A percentile compares a stretch with the other conserved stretches of the same genome.
phyloP scores from a whole-genome alignment of 1,284 basidiomycete species.

The Rhodofomes roseus region DNA sequence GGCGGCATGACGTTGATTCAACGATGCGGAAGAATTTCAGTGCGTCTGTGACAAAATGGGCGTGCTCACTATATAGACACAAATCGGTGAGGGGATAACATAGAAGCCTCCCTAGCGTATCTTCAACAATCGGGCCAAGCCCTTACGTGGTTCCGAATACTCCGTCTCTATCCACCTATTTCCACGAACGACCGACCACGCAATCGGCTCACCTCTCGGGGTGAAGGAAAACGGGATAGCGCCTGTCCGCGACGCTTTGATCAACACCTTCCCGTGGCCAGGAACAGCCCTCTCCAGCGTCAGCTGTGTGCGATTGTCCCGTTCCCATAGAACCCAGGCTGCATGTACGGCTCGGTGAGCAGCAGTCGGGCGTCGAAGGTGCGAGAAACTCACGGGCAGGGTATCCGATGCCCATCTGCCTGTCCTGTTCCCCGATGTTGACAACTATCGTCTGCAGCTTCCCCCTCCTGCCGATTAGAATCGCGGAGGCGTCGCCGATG shows the following conservation, averaged over 20 bases:
- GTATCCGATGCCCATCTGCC: not conserved
- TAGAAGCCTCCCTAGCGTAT: not conserved
- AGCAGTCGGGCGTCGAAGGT: too few species aligned
- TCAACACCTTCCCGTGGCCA: not conserved
- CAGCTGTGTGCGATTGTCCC: not conserved
- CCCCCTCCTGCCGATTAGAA: too few species aligned
- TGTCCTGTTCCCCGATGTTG: not conserved
- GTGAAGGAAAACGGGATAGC: not conserved
- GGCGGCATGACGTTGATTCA: too few species aligned
- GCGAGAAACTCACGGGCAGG: too few species aligned
- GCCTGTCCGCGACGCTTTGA: not conserved
- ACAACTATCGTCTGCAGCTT: not conserved
- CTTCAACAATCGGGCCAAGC: not conserved
- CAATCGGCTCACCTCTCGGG: not conserved
- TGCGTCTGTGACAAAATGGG: too few species aligned
- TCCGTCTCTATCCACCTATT: not conserved
- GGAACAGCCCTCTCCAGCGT: not conserved
- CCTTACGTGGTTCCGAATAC: not conserved
- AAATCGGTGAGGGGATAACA: too few species aligned
- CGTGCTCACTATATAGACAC: too few species aligned
- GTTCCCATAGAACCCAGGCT: not conserved
- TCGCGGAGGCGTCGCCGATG: not conserved
- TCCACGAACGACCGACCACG: not conserved
- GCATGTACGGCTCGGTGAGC: too few species aligned
- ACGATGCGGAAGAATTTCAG: too few species aligned